phyloP scores from a whole-genome alignment of 75 land plant genomes.

The Selaginella moellendorffii region DNA sequence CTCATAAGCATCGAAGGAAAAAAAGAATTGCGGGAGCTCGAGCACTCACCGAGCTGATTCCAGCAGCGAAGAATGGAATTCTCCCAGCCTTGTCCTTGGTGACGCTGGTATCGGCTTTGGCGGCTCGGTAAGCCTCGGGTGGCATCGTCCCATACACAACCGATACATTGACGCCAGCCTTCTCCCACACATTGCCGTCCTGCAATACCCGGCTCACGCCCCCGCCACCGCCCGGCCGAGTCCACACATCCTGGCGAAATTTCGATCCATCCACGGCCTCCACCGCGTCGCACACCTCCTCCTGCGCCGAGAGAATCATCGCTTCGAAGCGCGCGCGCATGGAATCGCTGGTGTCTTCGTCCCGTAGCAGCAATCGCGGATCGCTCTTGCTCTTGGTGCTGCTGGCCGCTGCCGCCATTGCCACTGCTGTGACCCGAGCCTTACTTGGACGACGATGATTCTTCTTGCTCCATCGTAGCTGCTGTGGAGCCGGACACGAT shows the following conservation, averaged over 20 bases:
- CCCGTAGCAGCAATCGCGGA: not conserved
- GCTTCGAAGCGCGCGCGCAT: constrained; percentile 76
- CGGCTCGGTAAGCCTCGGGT: constrained; percentile 93
- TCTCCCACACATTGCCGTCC: constrained; percentile 89
- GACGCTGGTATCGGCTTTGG: constrained; percentile 25
- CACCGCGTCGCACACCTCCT: constrained; percentile 68
- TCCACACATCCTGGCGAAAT: constrained; percentile 91
- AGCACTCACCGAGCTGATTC: constrained; percentile 94
- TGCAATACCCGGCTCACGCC: constrained; percentile 92
- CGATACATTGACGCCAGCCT: constrained; percentile 96
- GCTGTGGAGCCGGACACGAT: not conserved
- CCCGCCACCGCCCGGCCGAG: constrained; percentile 95
- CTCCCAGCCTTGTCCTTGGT: constrained; percentile 59
- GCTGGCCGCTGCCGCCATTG: no score
- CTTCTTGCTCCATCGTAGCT: no score
- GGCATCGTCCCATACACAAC: constrained; percentile 99
- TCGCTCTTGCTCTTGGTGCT: not conserved
- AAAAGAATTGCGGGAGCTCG: no score
- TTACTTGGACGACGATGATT: no score
- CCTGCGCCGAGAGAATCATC: constrained; percentile 83
- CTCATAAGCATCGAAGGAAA: no score
- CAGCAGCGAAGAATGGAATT: constrained; percentile 93
- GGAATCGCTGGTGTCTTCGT: constrained; percentile 4
- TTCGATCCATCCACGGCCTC: constrained; percentile 67
- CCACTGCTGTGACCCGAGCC: no score